Base-by-base conservation (phyloP, 1,284 basidiomycete genomes). In the Exobasidium cylindrosporum region DNA sequence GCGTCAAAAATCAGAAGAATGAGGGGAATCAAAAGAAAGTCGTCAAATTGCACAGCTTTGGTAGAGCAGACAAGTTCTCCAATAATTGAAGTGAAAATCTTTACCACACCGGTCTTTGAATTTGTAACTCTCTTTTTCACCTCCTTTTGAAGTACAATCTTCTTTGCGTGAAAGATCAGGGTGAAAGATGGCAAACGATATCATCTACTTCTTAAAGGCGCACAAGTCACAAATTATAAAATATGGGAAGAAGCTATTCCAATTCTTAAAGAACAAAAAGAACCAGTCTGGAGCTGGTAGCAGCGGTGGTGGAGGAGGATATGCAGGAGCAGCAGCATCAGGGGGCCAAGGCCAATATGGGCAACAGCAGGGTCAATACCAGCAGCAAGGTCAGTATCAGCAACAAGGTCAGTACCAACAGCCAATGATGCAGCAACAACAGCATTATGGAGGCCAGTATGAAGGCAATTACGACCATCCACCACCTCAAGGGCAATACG, bases 141-240 rank as follows among this genome's bases (percentile, higher is more conserved):
- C n/a, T n/a, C n/a, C n/a, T 40, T 40, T 7, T 40, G 10, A 40
- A 17, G 17, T 40, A 17, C 35, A 40, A 17, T 10, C 35, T 40
- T 40, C 35, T 40, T 40, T 10, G 35, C 17, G 35, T 40, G 35
- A 40, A 40, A 40, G n/a, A n/a, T n/a, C n/a, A n/a, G n/a, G n/a
- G n/a, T 10, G 10, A 40, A 35, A 21, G 23, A 63, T 35, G 54
- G 73, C 70, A 68, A 71, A 76, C 63, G 56, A 76, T 10, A 56
- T 73, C 45, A 63, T 76, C 11, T 63, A 70, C 60, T 73, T 76
- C 62, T 56, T 74, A 63, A 76, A 76, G 62, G 60, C 67, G 61
- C 70, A 76, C 53, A 55, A 68, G 31, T 58, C 61, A 29, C 72
- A 74, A 58, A 73, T 77, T 67, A 70, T 68, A 24, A 40, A 49